Percentiles rank a stretch among this genome's conserved stretches.
These are phyloP conservation scores for Penicillium sp. DNA, from an alignment of 2,329 filamentous ascomycete species.

Conservation along the genomic window DNA sequence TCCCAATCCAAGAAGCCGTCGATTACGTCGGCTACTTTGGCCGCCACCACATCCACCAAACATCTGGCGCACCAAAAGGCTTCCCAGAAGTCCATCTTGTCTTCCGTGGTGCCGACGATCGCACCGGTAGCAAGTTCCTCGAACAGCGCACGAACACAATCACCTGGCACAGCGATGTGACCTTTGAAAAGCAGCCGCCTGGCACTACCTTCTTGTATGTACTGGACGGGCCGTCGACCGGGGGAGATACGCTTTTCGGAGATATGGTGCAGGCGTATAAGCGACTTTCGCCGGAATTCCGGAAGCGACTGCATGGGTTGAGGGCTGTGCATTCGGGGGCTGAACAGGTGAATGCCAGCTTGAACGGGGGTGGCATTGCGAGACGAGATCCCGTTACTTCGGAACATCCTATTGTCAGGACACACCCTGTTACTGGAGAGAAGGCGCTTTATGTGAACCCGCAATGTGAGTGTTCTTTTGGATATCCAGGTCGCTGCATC, in stretches of 20 bases:
- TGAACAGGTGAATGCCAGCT: conserved; percentile 73
- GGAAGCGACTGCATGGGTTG: conserved; percentile 76
- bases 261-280: conserved; percentile 80
- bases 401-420: conserved; percentile 75
- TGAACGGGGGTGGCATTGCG: conserved; percentile 67
- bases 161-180: conserved; percentile 87
- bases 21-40: conserved; percentile 75
- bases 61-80: conserved; percentile 71
- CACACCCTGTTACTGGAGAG: conserved; percentile 78
- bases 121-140: conserved; percentile 62
- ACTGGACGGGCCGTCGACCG: conserved; percentile 75
- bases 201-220: conserved; percentile 88
- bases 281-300: conserved; percentile 75
- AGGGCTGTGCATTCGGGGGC: conserved; percentile 77
- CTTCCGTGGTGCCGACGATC: conserved; percentile 68
- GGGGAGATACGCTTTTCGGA: conserved; percentile 82
- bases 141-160: conserved; percentile 72
- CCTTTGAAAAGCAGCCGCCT: conserved; percentile 84
- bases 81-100: conserved; percentile 77
- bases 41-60: conserved; percentile 78
- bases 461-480: conserved; percentile 62
- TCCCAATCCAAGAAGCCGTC: conserved; percentile 69
- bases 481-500: too few relatives aligned
- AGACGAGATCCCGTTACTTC: conserved; percentile 73
- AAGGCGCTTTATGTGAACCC: conserved; percentile 82